Conservation (phyloP, 768 basidiomycete genomes). For the Strobilomyces echinocephalus region DNA sequence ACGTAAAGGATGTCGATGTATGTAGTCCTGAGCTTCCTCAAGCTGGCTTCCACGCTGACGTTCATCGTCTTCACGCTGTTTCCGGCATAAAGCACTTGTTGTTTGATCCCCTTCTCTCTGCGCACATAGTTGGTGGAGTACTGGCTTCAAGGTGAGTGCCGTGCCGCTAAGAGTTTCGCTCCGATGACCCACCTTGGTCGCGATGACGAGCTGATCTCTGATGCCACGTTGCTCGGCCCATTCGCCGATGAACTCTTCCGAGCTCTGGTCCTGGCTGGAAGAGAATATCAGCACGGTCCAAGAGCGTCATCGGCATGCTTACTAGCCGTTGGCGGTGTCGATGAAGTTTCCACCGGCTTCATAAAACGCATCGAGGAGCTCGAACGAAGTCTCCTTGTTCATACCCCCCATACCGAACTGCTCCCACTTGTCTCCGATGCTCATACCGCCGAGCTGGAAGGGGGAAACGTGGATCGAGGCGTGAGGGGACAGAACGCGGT, state of each 20-base stretch:
- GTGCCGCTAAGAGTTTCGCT: neutral
- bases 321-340: constrained; percentile 47
- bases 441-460: constrained; percentile 41
- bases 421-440: constrained; percentile 39
- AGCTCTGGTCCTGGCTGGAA: constrained; percentile 48
- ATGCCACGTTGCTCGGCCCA: constrained; percentile 43
- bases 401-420: constrained; percentile 33
- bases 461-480: constrained; percentile 42
- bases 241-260: constrained; percentile 50
- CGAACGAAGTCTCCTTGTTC: constrained; percentile 40
- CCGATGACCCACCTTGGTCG: constrained; percentile 32
- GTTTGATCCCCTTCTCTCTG: constrained; percentile 11
- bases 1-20: constrained; percentile 56
- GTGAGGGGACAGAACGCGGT: constrained; percentile 32
- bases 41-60: constrained; percentile 29
- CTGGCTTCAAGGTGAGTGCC: constrained; percentile 12
- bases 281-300: neutral
- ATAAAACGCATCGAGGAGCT: constrained; percentile 35
- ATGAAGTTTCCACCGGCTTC: constrained; percentile 48
- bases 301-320: neutral
- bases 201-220: constrained; percentile 47
- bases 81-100: constrained; percentile 31
- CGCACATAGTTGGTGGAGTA: constrained; percentile 18
- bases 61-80: constrained; percentile 35
- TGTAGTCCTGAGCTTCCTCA: constrained; percentile 49